Evolutionary conservation across 2,329 filamentous ascomycete species (phyloP), one percentile per base, ranked within the genome.

Genomic region (Thielaviopsis euricoi): DNA sequence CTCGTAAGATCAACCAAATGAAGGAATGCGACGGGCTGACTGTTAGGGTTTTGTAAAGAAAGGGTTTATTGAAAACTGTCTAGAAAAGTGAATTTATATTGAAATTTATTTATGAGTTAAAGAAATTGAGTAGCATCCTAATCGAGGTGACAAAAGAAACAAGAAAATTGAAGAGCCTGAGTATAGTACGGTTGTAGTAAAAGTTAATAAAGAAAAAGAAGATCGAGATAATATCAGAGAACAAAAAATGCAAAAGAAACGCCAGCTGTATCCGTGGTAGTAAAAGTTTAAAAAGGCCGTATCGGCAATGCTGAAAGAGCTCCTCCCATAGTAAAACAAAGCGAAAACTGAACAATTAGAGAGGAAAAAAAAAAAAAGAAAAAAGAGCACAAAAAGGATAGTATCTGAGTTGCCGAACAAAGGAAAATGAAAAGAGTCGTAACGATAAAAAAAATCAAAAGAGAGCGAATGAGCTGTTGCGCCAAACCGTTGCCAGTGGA

Each of bases 321-420:
- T 43, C 37, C 37, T 43, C 37, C 37, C 37, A 43, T 43, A 5
- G 13, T n/a, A 43, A n/a, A 43, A 43, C 3, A 40, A n/a, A 43
- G n/a, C 37, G 23, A 46, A 52, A n/a, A n/a, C n/a, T n/a, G n/a
- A n/a, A n/a, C n/a, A n/a, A n/a, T n/a, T n/a, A n/a, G n/a, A n/a
- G n/a, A n/a, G n/a, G n/a, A 52, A 23, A 60, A 53, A 53, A 51
- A 21, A 26, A 9, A 9, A 26, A 33, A 33, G 29, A 33, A 33
- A 2, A 10, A 10, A 33, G 29, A 33, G 12, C 9, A 59, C 57
- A 60, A 57, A 61, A 50, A 57, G 50, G 56, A 48, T 55, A 25
- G 46, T 54, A 33, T 33, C 5, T 33, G 29, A 6, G 29, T 10
- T 10, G 29, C 29, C 50, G 13, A 57, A 52, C n/a, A 21, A 46